Conservation (phyloP, 1,139 yeast species). For the Casaregolazyma lundiana region DNA sequence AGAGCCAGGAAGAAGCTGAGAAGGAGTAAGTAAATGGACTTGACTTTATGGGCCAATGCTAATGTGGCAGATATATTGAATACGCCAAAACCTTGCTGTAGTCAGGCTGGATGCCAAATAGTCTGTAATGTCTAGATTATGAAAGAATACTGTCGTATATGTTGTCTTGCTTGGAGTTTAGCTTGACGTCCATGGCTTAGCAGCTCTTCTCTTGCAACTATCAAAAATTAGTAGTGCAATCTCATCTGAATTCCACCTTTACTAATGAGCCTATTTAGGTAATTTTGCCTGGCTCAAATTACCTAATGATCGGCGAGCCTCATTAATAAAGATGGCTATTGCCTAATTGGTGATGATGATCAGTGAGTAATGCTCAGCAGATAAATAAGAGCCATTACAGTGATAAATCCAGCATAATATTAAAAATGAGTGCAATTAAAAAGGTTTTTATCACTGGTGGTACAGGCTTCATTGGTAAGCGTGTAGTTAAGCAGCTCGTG, state of each 20-base stretch:
- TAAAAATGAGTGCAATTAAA: constrained; percentile 1
- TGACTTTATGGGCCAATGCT: background rate
- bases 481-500: constrained; percentile 35
- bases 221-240: too few species aligned
- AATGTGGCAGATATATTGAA: constrained; percentile 17
- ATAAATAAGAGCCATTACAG: background rate
- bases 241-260: too few species aligned
- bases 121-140: too few species aligned
- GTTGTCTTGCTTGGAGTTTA: too few species aligned
- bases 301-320: background rate
- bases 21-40: constrained; percentile 53
- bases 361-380: background rate
- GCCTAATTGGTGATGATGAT: background rate
- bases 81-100: constrained; percentile 18
- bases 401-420: too few species aligned
- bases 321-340: background rate
- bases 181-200: too few species aligned
- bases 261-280: too few species aligned
- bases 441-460: constrained; percentile 52
- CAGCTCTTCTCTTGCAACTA: too few species aligned
- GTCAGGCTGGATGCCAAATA: constrained; percentile 4
- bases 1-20: constrained; percentile 88
- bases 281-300: too few species aligned
- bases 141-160: too few species aligned
- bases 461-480: constrained; percentile 58